These are phyloP conservation scores for Pestalotiopsis sp. DNA, from an alignment of 2,329 filamentous ascomycete genomes.

Conservation along the genomic window DNA sequence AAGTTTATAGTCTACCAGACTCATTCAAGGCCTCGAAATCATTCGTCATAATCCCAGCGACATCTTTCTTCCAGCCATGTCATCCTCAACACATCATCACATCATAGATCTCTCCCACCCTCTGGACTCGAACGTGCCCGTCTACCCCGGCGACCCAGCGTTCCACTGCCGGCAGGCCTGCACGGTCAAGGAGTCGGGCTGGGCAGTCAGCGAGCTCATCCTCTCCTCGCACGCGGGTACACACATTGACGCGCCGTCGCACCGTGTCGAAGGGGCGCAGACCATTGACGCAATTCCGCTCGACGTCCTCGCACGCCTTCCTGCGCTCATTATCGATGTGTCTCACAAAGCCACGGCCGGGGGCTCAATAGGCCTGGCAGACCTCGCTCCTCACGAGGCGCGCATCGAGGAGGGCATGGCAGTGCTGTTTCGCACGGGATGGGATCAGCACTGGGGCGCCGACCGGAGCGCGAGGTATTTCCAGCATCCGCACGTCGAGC, in stretches of 20 bases:
- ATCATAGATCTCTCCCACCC: slow-evolving; percentile 3
- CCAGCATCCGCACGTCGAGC: neutral
- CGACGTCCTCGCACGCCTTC: neutral
- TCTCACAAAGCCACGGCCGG: neutral
- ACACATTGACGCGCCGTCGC: slow-evolving; percentile 1
- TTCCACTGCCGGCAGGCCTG: slow-evolving; percentile 7
- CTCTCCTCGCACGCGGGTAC: slow-evolving; percentile 5
- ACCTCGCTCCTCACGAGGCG: neutral
- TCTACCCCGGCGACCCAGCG: slow-evolving; percentile 3
- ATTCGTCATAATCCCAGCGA: neutral
- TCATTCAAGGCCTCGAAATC: neutral
- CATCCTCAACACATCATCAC: neutral
- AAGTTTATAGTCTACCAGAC: neutral
- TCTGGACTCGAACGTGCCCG: neutral
- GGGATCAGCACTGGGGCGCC: slow-evolving; percentile 1
- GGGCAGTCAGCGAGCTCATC: slow-evolving; percentile 3
- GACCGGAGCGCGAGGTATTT: slow-evolving; percentile 2
- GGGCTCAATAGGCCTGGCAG: neutral
- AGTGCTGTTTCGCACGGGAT: slow-evolving; percentile 4
- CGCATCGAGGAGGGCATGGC: slow-evolving; percentile 2
- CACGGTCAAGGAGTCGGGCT: neutral
- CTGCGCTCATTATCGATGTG: neutral
- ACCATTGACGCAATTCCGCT: neutral
- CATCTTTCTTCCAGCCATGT: neutral
- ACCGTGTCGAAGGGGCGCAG: neutral